Conservation (phyloP, 2,329 filamentous ascomycete genomes). For the Trichophaea hybrida region DNA sequence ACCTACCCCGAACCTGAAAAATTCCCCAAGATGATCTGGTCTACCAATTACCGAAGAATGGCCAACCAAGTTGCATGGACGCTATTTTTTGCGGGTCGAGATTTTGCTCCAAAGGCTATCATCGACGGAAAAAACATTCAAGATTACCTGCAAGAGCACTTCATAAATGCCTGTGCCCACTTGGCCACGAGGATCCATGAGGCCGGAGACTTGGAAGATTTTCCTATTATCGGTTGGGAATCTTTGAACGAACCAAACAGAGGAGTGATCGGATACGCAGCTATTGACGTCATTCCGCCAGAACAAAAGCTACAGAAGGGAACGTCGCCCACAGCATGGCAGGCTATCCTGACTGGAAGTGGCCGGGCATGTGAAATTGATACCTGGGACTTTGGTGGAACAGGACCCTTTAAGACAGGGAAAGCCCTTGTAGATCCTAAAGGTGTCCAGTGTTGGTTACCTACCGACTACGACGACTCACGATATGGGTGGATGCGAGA, state of each 20-base stretch:
- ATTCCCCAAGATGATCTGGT: constrained; percentile 99
- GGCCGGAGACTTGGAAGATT: constrained; percentile 72
- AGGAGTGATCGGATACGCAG: constrained; percentile 68
- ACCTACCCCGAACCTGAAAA: constrained; percentile 70
- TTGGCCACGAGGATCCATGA: constrained; percentile 75
- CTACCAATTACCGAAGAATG: constrained; percentile 84
- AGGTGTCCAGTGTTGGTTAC: constrained; percentile 72
- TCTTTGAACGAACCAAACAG: constrained; percentile 90
- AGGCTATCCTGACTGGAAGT: constrained; percentile 80
- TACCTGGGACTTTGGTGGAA: constrained; percentile 82
- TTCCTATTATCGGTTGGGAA: constrained; percentile 89
- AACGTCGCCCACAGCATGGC: constrained; percentile 85
- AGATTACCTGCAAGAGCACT: constrained; percentile 82
- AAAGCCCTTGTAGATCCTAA: constrained; percentile 72
- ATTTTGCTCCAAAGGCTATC: constrained; percentile 91
- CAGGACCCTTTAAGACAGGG: constrained; percentile 84
- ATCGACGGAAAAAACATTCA: constrained; percentile 93
- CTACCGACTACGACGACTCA: constrained; percentile 66
- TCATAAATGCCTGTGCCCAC: constrained; percentile 62
- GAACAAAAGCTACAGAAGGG: constrained; percentile 88
- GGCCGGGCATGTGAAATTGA: constrained; percentile 80
- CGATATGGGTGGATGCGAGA: constrained; percentile 85
- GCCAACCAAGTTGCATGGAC: constrained; percentile 86
- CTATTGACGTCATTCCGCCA: constrained; percentile 65
- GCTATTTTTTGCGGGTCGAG: constrained; percentile 75